Evolutionary conservation across 352 stramenopile genomes (phyloP), one percentile per base, ranked within the genome.

Genomic region (Phytophthora tentaculata): DNA sequence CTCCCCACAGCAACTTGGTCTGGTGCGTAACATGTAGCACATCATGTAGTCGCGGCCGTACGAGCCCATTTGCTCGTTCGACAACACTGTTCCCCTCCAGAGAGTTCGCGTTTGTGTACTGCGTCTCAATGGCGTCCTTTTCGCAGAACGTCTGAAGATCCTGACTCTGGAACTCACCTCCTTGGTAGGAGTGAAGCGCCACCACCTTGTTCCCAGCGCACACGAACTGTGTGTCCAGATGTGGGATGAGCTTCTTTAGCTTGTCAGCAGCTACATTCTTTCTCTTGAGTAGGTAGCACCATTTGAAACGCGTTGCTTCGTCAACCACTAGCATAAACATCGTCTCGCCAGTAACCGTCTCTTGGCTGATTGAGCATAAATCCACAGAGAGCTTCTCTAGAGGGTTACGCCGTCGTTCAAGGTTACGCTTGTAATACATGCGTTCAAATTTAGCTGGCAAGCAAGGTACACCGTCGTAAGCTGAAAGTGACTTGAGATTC

Each of bases 241-340:
- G 23, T 9, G 8, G 13, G 6, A 68, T 23, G 23, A 66, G 32
- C 13, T 52, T 45, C 24, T 20, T 44, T 9, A 73, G 37, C 10
- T 48, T 23, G 2, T 28, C 20, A 9, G 19, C 57, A 12, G 67
- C 52, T 2, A 67, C 61, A 12, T 22, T 48, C 43, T 67, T 74
- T 0, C 23, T 12, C 20, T 19, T 32, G 0, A 61, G 43, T 3
- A 69, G 32, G 45, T 57, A 75, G 5, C 44, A 62, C 56, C 56
- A 71, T 29, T 68, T 67, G 29, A 61, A 71, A 13, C 57, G 41
- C 5, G 56, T 76, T 2, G 67, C 61, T 12, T 75, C 67, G 24
- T 68, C 56, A 0, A 67, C 52, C n/a, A 69, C 37, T 24, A 76
- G 28, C 54, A 76, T 28, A 17, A 69, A 59, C 37, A 64, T 57